A percentile compares a stretch with the other conserved stretches of the same genome.
These are phyloP conservation scores for Dunaliella primolecta DNA, from an alignment of 139 green algal species.

Conservation along the genomic window DNA sequence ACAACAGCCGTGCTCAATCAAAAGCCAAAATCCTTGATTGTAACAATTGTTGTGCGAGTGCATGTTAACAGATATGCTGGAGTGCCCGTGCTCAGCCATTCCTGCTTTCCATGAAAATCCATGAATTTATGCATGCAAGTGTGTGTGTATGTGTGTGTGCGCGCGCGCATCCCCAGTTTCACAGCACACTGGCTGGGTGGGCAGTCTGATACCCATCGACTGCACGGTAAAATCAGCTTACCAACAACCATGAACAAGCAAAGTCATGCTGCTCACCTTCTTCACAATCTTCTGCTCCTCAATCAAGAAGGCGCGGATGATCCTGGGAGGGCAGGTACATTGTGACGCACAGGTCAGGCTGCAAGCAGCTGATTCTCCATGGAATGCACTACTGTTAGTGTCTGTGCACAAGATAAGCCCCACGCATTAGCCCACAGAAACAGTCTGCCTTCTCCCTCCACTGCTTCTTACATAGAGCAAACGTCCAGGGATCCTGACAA, in stretches of 20 bases:
- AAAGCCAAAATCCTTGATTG: not conserved
- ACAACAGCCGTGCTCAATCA: not conserved
- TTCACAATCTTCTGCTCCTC: constrained; percentile 99
- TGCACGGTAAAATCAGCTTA: not conserved
- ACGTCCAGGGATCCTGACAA: too few relatives aligned
- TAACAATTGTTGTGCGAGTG: not conserved
- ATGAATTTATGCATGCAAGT: not conserved
- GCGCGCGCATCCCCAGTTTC: not conserved
- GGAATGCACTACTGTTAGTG: not conserved
- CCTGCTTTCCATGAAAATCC: not conserved
- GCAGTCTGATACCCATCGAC: not conserved
- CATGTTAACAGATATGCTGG: not conserved
- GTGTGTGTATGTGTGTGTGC: not conserved
- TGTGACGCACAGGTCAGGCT: too few relatives aligned
- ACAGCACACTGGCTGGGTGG: not conserved
- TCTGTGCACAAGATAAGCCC: too few relatives aligned
- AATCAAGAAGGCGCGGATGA: constrained; percentile 95
- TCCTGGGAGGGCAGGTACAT: constrained; percentile 64
- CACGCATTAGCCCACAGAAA: too few relatives aligned
- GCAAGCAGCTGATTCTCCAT: not conserved
- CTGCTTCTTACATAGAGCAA: too few relatives aligned
- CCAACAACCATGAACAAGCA: too few relatives aligned
- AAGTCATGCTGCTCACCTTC: constrained; percentile 70
- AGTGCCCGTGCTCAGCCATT: not conserved
- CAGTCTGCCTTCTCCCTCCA: too few relatives aligned